Evolutionary conservation across 2,329 filamentous ascomycete species (phyloP).

Genomic region (Cladosporium sp.): DNA sequence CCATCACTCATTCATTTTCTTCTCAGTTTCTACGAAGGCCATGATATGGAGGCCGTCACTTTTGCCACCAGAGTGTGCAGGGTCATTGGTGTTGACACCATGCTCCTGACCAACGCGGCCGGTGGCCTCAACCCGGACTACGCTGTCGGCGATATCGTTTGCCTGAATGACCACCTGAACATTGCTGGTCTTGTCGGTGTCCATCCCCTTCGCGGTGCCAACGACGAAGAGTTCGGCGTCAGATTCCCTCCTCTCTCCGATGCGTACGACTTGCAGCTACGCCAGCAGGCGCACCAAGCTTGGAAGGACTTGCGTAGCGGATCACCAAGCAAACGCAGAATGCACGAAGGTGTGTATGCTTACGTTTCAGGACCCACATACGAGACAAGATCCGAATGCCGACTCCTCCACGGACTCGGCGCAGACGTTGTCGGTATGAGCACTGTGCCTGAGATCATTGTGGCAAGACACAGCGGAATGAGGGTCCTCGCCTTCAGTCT

Average conservation of each 20-base stretch:
- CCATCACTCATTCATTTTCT: slow-evolving; percentile 19
- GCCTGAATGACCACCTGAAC: slow-evolving; percentile 68
- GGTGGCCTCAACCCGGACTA: slow-evolving; percentile 66
- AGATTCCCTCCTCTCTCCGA: slow-evolving; percentile 66
- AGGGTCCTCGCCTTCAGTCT: slow-evolving; percentile 65
- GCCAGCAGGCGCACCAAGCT: slow-evolving; percentile 56
- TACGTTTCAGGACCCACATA: slow-evolving; percentile 66
- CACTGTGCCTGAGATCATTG: slow-evolving; percentile 67
- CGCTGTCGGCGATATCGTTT: slow-evolving; percentile 63
- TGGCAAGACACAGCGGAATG: slow-evolving; percentile 64
- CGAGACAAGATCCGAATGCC: slow-evolving; percentile 65
- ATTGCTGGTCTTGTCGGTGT: slow-evolving; percentile 61
- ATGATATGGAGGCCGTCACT: slow-evolving; percentile 62
- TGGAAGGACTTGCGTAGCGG: slow-evolving; percentile 54
- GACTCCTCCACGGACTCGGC: slow-evolving; percentile 60
- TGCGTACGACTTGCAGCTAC: slow-evolving; percentile 64
- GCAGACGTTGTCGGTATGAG: slow-evolving; percentile 73
- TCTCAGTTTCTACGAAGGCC: slow-evolving; percentile 66
- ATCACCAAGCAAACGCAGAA: slow-evolving; percentile 46
- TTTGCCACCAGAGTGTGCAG: slow-evolving; percentile 67
- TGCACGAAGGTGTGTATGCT: slow-evolving; percentile 67
- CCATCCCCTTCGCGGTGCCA: slow-evolving; percentile 63
- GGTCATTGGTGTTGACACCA: slow-evolving; percentile 59
- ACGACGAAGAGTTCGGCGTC: slow-evolving; percentile 61
- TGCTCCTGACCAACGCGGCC: slow-evolving; percentile 67